Evolutionary conservation across 2,329 filamentous ascomycete species (phyloP), one percentile per base, ranked within the genome.

Genomic region (Epichloe coenophiala): DNA sequence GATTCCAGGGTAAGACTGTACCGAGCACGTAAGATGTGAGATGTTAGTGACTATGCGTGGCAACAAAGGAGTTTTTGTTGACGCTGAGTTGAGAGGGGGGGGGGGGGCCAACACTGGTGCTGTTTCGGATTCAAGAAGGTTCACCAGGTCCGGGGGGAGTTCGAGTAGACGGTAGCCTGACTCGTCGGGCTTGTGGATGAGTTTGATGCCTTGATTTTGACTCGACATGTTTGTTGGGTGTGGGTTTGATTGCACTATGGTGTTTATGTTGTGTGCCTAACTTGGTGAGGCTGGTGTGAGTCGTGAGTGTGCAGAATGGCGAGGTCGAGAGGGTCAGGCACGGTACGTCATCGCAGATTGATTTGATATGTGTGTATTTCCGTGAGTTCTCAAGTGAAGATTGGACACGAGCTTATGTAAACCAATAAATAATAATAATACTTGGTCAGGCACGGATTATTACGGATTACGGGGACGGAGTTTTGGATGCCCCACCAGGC

Each of bases 101-200:
- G 68, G 17, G 68, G 15, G 21, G 23, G 68, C 73, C 60, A 65
- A 80, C 77, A 71, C 64, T 11, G 78, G 77, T 27, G 78, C 70
- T 41, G 69, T 61, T 15, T 73, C 68, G 8, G 76, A 73, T 60
- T 80, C 75, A 41, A 83, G 71, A 5, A 78, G 66, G 19, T 70
- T 65, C 45, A 77, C 69, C 8, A 84, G 67, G 51, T 82, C 80
- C 0, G 77, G 68, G 80, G 23, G 78, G 3, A 84, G 71, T 61
- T 84, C 80, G 48, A 84, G 67, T 50, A 84, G 72, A 52, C 77
- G 80, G 63, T 81, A 82, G 47, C 72, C 70, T 15, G 71, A 58
- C 41, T 71, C 67, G 45, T 74, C 65, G 6, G 73, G 73, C 39
- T 66, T 67, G 57, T 79, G 72, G 43, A 67, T 64, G 50, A 84